Conservation (phyloP, 768 basidiomycete species). For the Kondoa malvinella region DNA sequence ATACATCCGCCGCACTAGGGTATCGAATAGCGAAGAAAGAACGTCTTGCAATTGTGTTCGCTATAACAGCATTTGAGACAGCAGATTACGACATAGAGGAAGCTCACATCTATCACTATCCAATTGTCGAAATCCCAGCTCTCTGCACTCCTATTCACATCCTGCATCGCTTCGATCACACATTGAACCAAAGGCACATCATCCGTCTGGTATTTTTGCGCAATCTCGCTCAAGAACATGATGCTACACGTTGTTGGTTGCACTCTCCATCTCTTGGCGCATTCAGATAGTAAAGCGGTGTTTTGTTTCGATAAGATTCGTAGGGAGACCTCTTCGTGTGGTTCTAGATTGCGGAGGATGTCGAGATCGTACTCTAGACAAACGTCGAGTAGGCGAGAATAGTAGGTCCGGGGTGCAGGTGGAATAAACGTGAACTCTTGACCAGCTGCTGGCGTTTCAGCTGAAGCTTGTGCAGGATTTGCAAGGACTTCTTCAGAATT, state of each 20-base stretch:
- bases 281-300: constrained; percentile 68
- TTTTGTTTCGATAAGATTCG: constrained; percentile 69
- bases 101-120: constrained; percentile 63
- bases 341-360: constrained; percentile 75
- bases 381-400: constrained; percentile 62
- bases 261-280: constrained; percentile 77
- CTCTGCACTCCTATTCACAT: constrained; percentile 41
- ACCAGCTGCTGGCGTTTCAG: constrained; percentile 9
- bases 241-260: constrained; percentile 56
- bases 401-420: constrained; percentile 66
- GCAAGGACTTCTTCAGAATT: background rate
- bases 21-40: constrained; percentile 53
- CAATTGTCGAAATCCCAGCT: constrained; percentile 50
- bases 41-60: background rate
- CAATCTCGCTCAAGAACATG: constrained; percentile 70
- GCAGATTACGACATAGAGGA: background rate
- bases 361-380: constrained; percentile 74
- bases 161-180: constrained; percentile 69
- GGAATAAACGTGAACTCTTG: constrained; percentile 52
- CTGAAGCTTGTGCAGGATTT: background rate
- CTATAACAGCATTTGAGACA: background rate
- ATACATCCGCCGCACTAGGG: constrained; percentile 69
- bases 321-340: constrained; percentile 83
- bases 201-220: constrained; percentile 67
- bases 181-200: constrained; percentile 79